Conservation (phyloP, 139 green algal genomes). For the Chlorella vulgaris region DNA sequence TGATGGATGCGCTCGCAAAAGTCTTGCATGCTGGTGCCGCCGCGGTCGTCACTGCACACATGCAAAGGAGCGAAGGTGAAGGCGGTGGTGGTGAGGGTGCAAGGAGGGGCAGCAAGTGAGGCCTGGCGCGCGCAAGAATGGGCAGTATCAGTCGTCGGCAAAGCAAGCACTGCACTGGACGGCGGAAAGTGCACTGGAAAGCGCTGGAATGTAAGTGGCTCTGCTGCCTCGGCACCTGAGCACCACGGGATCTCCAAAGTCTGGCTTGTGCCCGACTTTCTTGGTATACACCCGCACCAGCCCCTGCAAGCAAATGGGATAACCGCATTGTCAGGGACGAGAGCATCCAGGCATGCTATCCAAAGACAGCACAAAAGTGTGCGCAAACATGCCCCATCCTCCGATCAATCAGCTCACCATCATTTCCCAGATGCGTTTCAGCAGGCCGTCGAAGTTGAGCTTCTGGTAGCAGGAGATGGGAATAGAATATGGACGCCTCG, state of each 20-base stretch:
- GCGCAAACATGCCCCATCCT: not conserved
- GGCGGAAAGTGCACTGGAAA: too few species aligned
- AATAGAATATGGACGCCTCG: conserved; percentile 77
- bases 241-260: conserved; percentile 96
- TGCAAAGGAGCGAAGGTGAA: not conserved
- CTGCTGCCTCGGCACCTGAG: too few species aligned
- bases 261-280: conserved; percentile 89
- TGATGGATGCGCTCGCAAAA: conserved; percentile 90
- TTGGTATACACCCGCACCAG: conserved; percentile 97
- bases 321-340: too few species aligned
- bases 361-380: not conserved
- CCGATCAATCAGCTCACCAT: conserved; percentile 75
- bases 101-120: not conserved
- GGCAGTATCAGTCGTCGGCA: too few species aligned
- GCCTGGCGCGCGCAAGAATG: too few species aligned
- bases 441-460: conserved; percentile 94
- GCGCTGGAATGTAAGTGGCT: too few species aligned
- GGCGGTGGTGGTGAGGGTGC: not conserved
- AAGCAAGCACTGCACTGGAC: too few species aligned
- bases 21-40: conserved; percentile 85
- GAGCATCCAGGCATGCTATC: not conserved
- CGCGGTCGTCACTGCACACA: conserved; percentile 73
- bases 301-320: conserved; percentile 26
- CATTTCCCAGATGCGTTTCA: conserved; percentile 94
- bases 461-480: conserved; percentile 86